A percentile compares a stretch with the other conserved stretches of the same genome.
phyloP scores from a whole-genome alignment of 2,329 filamentous ascomycete genomes.

The Xylariaceae sp. region DNA sequence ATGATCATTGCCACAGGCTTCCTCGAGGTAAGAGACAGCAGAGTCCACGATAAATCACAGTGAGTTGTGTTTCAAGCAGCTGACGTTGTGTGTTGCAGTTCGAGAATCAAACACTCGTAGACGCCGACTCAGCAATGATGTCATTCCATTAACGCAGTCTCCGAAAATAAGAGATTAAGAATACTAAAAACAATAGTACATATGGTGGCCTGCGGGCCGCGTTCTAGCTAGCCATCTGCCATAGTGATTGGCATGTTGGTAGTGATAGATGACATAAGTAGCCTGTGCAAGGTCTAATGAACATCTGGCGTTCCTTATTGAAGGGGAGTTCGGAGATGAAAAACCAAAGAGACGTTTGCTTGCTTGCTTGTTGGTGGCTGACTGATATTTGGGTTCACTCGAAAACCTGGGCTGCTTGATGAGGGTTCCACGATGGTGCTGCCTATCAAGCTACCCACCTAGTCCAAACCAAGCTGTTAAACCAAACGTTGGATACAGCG shows the following conservation, averaged over 20 bases:
- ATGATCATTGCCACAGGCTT: conserved; percentile 80
- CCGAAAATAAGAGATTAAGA: not conserved
- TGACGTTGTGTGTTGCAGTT: conserved; percentile 26
- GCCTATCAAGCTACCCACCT: too few species aligned
- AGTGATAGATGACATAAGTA: conserved; percentile 4
- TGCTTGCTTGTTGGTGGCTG: conserved; percentile 1
- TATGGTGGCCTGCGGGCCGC: not conserved
- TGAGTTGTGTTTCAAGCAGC: conserved; percentile 9
- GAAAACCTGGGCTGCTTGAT: too few species aligned
- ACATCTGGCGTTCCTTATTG: not conserved
- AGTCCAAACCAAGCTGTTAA: too few species aligned
- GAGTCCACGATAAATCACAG: not conserved
- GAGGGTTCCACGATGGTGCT: too few species aligned
- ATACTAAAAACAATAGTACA: not conserved
- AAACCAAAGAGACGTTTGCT: not conserved
- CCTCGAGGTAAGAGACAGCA: conserved; percentile 60
- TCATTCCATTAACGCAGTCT: conserved; percentile 28
- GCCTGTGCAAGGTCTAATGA: conserved; percentile 4
- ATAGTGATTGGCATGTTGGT: not conserved
- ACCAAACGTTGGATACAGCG: too few species aligned
- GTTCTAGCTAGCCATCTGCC: not conserved
- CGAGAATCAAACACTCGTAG: conserved; percentile 28
- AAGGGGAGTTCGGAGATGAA: not conserved
- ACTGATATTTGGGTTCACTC: not conserved
- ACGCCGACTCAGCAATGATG: conserved; percentile 18